Evolutionary conservation across 139 green algal species (phyloP).

Genomic region (Micractinium sp.): DNA sequence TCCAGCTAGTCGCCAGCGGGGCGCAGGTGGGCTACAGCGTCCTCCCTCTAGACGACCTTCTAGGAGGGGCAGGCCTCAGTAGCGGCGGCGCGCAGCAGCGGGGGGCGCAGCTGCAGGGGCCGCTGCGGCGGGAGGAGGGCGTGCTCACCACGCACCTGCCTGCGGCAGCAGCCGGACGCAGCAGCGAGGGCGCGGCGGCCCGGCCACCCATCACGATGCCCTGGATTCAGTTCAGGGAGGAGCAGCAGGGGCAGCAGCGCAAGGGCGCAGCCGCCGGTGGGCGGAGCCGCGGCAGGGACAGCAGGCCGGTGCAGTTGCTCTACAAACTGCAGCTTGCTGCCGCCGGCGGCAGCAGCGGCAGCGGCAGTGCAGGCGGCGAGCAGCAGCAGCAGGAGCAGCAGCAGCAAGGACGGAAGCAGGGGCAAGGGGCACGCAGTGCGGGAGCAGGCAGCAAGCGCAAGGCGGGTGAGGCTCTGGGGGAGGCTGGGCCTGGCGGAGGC

Average conservation of each 20-base stretch:
- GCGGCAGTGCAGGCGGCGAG: neutral
- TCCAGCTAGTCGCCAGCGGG: neutral
- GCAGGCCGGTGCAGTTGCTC: neutral
- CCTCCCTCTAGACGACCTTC: neutral
- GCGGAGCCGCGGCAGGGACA: neutral
- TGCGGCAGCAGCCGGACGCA: too few relatives aligned
- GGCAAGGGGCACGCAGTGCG: neutral
- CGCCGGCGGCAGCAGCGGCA: neutral
- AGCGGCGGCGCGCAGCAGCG: neutral
- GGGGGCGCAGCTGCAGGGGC: neutral
- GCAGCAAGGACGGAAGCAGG: neutral
- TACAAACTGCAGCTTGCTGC: neutral
- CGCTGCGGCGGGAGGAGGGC: neutral
- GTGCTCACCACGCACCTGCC: slow-evolving; percentile 2
- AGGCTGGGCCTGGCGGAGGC: neutral
- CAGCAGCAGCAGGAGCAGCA: neutral
- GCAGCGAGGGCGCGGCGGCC: neutral
- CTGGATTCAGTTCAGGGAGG: neutral
- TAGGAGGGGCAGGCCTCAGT: neutral
- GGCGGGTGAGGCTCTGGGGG: neutral
- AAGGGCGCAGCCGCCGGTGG: too few relatives aligned
- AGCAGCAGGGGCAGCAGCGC: neutral
- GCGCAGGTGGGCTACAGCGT: slow-evolving; percentile 6
- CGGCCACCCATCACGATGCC: neutral
- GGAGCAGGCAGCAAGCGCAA: neutral